Percentiles rank a stretch among this genome's conserved stretches.
phyloP scores from a whole-genome alignment of 2,329 filamentous ascomycete genomes.

The Arthrobotrys conoides region DNA sequence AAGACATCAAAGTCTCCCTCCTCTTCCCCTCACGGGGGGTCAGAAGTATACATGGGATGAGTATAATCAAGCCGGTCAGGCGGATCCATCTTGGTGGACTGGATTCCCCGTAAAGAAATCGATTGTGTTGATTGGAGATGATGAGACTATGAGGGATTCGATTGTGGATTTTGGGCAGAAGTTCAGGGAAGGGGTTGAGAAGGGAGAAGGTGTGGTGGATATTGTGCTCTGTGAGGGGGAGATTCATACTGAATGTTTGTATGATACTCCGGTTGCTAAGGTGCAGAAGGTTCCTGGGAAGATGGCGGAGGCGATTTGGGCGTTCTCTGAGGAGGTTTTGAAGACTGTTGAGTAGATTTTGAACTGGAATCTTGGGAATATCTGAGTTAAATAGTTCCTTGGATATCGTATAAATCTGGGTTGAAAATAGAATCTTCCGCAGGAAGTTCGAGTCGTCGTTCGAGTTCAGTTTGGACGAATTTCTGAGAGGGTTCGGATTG shows the following conservation, averaged over 20 bases:
- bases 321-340: conserved; percentile 45
- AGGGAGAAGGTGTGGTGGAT: conserved; percentile 24
- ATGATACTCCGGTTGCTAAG: conserved; percentile 46
- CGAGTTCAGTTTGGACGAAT: background rate
- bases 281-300: conserved; percentile 36
- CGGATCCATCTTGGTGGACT: conserved; percentile 72
- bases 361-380: background rate
- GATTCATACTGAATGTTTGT: conserved; percentile 60
- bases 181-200: conserved; percentile 66
- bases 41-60: conserved; percentile 66
- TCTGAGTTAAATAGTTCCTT: background rate
- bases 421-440: background rate
- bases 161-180: conserved; percentile 71
- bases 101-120: conserved; percentile 70
- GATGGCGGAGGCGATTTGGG: conserved; percentile 49
- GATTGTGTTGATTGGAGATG: conserved; percentile 72
- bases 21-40: conserved; percentile 54
- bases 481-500: background rate
- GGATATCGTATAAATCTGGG: background rate
- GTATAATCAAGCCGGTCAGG: conserved; percentile 72
- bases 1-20: conserved; percentile 33
- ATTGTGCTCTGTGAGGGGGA: conserved; percentile 57
- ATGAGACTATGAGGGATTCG: conserved; percentile 73
- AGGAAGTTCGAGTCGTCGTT: background rate
- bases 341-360: conserved; percentile 13